Evolutionary conservation across 345 rosid species (phyloP), one percentile per base, ranked within the genome.

Genomic region (Erucastrum elatum): DNA sequence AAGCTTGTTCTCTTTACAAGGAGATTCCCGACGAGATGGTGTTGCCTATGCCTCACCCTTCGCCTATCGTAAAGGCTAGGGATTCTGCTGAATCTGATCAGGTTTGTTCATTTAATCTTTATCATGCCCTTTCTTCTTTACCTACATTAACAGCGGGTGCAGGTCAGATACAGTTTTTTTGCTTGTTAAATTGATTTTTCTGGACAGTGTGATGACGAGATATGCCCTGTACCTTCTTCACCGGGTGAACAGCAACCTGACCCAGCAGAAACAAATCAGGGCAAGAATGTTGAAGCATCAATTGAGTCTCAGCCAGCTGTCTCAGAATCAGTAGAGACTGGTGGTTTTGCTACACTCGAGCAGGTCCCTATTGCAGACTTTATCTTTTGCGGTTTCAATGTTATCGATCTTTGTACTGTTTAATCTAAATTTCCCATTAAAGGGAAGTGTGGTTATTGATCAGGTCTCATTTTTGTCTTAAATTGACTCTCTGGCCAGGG

Each of bases 171-270:
- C 49, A 16, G 21, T 29, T 0, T 71, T 79, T 80, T 75, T 61
- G 21, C 66, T 73, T 65, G 80, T 72, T 33, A 33, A 5, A 41
- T 65, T 85, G 61, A 73, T 21, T 68, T 74, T 61, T 83, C 74
- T 73, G 70, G 71, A 69, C 75, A 63, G 75, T 84, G 80, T 64
- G 78, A 66, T 78, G 61, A 51, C 56, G 72, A 79, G 53, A 60
- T 73, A 33, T 66, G 56, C 55, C 61, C 5, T 55, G 2, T 51
- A 21, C 21, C 56, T 51, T n/a, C 58, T 51, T 51, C 58, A 51
- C 58, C 15, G 49, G 46, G 12, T 71, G 51, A 35, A 56, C 44
- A 71, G 60, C 76, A 49, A 68, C 61, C 8, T 68, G 60, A 29
- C 72, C 12, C 41, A 49, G 72, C 25, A 68, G 72, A 58, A 49